phyloP scores from a whole-genome alignment of 805 yeast species.

The Blastobotrys terrestris region DNA sequence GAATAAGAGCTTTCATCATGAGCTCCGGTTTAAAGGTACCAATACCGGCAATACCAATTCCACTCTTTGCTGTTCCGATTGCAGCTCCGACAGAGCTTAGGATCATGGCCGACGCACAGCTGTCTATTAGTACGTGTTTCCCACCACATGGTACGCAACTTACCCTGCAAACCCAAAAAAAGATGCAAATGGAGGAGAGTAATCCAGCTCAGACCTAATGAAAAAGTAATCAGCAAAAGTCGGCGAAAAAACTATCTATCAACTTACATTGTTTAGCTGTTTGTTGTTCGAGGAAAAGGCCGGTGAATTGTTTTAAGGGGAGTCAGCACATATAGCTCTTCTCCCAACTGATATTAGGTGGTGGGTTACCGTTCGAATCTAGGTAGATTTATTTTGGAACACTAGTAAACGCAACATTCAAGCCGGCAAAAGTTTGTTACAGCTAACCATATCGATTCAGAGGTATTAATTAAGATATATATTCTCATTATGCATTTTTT shows the following conservation, averaged over 20 bases:
- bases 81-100: conserved; percentile 97
- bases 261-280: neutral
- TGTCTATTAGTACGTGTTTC: conserved; percentile 10
- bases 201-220: conserved; percentile 39
- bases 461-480: neutral
- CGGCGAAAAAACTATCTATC: neutral
- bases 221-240: neutral
- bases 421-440: neutral
- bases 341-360: neutral
- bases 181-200: conserved; percentile 89
- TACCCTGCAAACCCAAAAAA: conserved; percentile 95
- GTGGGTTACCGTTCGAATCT: neutral
- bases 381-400: too few relatives aligned
- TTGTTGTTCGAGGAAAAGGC: neutral
- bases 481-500: neutral
- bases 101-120: conserved; percentile 86
- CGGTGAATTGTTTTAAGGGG: neutral
- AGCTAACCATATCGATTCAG: neutral
- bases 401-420: too few relatives aligned
- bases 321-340: too few relatives aligned
- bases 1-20: conserved; percentile 85
- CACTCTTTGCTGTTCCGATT: conserved; percentile 96
- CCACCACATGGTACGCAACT: conserved; percentile 16
- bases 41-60: conserved; percentile 96
- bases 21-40: conserved; percentile 97